Percentiles rank a stretch among this genome's conserved stretches.
phyloP scores from a whole-genome alignment of 495 filamentous ascomycete genomes.

The Parathielavia hyrcaniae region DNA sequence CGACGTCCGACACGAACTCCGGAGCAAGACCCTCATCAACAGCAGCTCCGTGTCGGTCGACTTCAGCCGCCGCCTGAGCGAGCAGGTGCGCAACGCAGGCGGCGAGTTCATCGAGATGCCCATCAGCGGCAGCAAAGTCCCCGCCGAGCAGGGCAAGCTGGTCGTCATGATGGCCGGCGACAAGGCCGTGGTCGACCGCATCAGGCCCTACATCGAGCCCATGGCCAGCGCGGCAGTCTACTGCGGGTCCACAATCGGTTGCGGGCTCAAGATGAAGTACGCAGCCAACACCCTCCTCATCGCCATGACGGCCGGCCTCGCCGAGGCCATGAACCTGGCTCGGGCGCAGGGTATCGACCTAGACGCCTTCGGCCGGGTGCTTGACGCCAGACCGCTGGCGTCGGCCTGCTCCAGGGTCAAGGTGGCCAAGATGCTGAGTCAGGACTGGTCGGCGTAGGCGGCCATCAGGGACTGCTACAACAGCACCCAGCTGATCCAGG shows the following conservation, averaged over 20 bases:
- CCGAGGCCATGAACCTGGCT: neutral
- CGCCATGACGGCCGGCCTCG: neutral
- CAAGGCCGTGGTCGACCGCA: neutral
- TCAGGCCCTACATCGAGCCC: neutral
- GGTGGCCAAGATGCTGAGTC: neutral
- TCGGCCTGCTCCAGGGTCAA: neutral
- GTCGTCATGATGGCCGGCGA: neutral
- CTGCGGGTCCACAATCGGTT: neutral
- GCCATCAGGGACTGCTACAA: neutral
- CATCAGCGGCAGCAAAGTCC: neutral
- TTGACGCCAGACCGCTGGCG: neutral
- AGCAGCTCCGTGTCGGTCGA: neutral
- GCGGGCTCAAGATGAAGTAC: neutral
- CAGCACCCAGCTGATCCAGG: neutral
- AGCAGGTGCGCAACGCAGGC: neutral
- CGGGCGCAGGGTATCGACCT: neutral
- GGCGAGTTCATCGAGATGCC: neutral
- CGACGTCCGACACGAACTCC: neutral
- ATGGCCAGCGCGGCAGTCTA: neutral
- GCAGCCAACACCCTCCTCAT: neutral
- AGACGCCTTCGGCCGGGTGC: neutral
- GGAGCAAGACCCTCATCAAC: neutral
- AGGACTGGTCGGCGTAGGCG: neutral
- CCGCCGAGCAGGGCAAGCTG: neutral
- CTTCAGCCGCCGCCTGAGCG: neutral